Base-by-base conservation (phyloP, 768 basidiomycete species). In the Boletus coccyginus region DNA sequence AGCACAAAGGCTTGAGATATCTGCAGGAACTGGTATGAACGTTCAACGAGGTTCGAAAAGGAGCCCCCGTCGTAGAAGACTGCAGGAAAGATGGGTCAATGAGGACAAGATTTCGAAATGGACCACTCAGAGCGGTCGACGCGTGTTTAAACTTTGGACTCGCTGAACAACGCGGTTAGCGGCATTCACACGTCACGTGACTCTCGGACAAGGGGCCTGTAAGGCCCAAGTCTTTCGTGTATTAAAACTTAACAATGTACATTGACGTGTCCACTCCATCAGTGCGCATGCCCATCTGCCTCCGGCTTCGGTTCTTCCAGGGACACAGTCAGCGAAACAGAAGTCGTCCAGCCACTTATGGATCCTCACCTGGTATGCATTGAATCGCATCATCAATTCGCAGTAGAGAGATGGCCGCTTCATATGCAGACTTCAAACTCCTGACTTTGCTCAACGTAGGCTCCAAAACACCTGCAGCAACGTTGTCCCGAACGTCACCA, bases 401-500 rank as follows among this genome's bases (percentile, higher is more conserved):
- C 70, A 99, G 76, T 57, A 98, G 76, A 55, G 93, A 93, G 40
- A 97, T 94, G 5, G 95, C 94, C 32, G 96, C 95, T 72, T 98
- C 95, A 62, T 95, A 92, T 35, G 97, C 97, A 35, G 90, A 93
- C 79, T 99, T 99, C 71, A 99, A 75, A 69, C 92, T 95, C 76
- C 91, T 92, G 62, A 98, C 90, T 76, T 99, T 98, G 78, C 90
- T 91, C 77, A 99, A 84, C 10, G 94, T 98, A 5, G 97, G 97
- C 74, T 98, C 97, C 45, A 99, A 78, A 32, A 99, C 85, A 21
- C 97, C 97, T 17, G 94, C 94, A 45, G 83, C 77, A 42, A 97
- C 86, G 68, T 99, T 99, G 75, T 99, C 97, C 50, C 94, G 82
- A 46, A 98, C 92, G 66, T 95, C 88, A 31, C 97, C 97, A 65